These are phyloP conservation scores for Phytophthora foliorum DNA, from an alignment of 352 stramenopile genomes.

Conservation along the genomic window DNA sequence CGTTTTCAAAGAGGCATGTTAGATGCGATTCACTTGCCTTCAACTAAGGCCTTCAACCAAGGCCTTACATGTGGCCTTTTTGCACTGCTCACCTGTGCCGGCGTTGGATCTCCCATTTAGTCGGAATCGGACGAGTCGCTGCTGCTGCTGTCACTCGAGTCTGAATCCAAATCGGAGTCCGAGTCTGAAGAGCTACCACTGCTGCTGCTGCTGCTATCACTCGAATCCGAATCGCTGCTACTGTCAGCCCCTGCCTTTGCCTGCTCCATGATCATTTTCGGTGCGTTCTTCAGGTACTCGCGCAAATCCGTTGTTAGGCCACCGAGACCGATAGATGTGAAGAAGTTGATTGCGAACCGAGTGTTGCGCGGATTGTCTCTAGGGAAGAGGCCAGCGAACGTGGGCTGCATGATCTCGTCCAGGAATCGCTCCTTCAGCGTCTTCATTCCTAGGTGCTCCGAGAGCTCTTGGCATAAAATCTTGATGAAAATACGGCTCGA, in stretches of 20 bases:
- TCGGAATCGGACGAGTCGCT: conserved; percentile 55
- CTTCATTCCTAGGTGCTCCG: conserved; percentile 96
- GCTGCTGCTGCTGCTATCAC: conserved; percentile 41
- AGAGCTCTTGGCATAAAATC: conserved; percentile 98
- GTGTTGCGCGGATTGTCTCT: conserved; percentile 98
- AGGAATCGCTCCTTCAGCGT: conserved; percentile 97
- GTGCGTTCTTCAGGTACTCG: conserved; percentile 97
- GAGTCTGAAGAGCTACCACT: conserved; percentile 41
- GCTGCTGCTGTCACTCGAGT: conserved; percentile 51
- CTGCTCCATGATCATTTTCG: conserved; percentile 94
- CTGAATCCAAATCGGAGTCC: conserved; percentile 53
- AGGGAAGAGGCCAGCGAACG: conserved; percentile 97
- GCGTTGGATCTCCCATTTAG: conserved; percentile 22
- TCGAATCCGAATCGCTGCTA: conserved; percentile 54
- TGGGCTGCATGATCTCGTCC: conserved; percentile 91
- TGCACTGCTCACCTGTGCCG: conserved; percentile 25
- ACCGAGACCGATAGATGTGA: conserved; percentile 98
- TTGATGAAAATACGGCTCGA: conserved; percentile 99
- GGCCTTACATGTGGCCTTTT: background rate
- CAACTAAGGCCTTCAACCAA: too few relatives aligned
- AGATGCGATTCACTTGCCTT: conserved; percentile 16
- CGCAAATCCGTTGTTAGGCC: conserved; percentile 97
- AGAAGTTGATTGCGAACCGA: conserved; percentile 99
- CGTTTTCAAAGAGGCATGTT: conserved; percentile 25
- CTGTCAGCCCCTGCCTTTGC: conserved; percentile 46